These are phyloP conservation scores for Chaetoceros tenuissimus DNA, from an alignment of 108 stramenopile species.

Conservation along the genomic window DNA sequence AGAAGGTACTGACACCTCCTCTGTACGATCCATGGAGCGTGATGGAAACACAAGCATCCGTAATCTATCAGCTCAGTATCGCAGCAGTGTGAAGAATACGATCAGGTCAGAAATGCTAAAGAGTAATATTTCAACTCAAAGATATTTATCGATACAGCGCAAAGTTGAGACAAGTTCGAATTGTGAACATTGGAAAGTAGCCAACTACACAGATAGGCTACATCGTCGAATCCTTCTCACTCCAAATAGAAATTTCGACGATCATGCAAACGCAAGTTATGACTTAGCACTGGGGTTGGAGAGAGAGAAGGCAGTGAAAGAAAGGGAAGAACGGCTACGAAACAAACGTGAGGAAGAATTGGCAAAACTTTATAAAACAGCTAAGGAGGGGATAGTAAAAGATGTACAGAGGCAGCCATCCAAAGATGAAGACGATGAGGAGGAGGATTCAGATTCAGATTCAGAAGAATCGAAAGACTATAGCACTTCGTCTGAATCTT, in stretches of 20 bases:
- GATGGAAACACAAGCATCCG: conserved; percentile 54
- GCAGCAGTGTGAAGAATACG: conserved; percentile 25
- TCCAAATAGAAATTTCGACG: conserved; percentile 45
- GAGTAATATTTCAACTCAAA: conserved; percentile 20
- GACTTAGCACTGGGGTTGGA: conserved; percentile 55
- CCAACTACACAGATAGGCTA: conserved; percentile 44
- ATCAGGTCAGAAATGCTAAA: conserved; percentile 11
- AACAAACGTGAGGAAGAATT: conserved; percentile 40
- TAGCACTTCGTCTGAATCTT: no score
- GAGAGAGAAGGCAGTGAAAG: conserved; percentile 44
- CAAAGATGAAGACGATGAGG: conserved; percentile 31
- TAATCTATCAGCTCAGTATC: conserved; percentile 29
- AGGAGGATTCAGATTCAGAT: conserved; percentile 37
- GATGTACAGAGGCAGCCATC: not conserved
- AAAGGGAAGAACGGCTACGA: conserved; percentile 28
- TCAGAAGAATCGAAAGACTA: no score
- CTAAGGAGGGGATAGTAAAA: not conserved
- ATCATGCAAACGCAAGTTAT: conserved; percentile 62
- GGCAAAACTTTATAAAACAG: conserved; percentile 24
- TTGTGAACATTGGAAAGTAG: conserved; percentile 46
- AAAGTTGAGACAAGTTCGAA: conserved; percentile 5
- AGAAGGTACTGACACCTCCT: conserved; percentile 75
- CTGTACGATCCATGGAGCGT: conserved; percentile 69
- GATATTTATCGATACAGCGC: conserved; percentile 36
- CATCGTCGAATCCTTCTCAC: conserved; percentile 54